Conservation (phyloP, 106 monocot species). For the Agapanthus africanus region DNA sequence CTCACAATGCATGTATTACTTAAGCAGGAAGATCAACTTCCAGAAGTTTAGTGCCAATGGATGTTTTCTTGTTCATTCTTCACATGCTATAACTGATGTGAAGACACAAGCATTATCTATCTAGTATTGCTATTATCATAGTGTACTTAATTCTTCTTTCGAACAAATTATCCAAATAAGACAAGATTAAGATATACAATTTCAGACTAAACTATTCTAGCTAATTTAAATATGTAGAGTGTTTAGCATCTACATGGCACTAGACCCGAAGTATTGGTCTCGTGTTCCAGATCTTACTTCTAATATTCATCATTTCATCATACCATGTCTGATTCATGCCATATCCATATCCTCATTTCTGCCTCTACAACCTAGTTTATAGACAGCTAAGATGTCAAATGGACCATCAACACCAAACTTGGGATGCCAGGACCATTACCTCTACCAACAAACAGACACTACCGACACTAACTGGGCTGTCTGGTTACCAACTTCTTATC, state of each 20-base stretch:
- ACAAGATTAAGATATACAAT: not conserved
- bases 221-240: not conserved
- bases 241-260: not conserved
- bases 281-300: not conserved
- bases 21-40: not conserved
- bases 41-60: not conserved
- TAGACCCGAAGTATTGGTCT: not conserved
- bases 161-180: not conserved
- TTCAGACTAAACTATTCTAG: not conserved
- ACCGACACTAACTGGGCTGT: not conserved
- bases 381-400: not conserved
- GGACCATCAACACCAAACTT: not conserved
- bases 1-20: not conserved
- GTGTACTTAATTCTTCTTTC: not conserved
- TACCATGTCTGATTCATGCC: not conserved
- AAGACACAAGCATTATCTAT: not conserved
- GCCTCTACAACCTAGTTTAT: not conserved
- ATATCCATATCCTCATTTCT: not conserved
- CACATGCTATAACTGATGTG: not conserved
- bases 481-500: not conserved
- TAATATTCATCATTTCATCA: not conserved
- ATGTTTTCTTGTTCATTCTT: not conserved
- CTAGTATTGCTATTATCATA: not conserved
- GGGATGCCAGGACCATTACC: not conserved
- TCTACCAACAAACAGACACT: not conserved